Percentiles rank a stretch among this genome's conserved stretches.
These are phyloP conservation scores for Cystobasidiopsis lactophilus DNA, from an alignment of 768 basidiomycete species.

Conservation along the genomic window DNA sequence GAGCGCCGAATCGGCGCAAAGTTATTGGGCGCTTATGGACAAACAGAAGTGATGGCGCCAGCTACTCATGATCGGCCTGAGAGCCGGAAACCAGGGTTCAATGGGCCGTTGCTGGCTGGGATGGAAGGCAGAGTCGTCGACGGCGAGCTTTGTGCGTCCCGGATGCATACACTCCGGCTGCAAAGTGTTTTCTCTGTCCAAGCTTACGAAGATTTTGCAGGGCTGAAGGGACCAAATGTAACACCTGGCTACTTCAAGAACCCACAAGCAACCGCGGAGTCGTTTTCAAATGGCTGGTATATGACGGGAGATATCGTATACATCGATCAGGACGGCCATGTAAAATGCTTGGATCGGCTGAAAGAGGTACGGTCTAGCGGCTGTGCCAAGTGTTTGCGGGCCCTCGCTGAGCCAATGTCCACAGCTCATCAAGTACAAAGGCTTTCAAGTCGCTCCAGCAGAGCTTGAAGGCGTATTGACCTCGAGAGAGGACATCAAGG, in stretches of 20 bases:
- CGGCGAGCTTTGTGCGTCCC: constrained; percentile 1
- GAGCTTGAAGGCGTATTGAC: neutral
- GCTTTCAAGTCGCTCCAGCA: neutral
- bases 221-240: constrained; percentile 35
- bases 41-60: neutral
- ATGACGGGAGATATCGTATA: constrained; percentile 4
- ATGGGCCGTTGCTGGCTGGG: neutral
- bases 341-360: neutral
- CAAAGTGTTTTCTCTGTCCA: constrained; percentile 9
- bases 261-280: constrained; percentile 1
- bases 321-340: constrained; percentile 1
- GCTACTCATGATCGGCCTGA: neutral
- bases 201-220: constrained; percentile 33
- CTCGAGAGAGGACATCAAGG: neutral
- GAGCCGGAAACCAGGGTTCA: neutral
- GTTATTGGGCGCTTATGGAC: neutral
- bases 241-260: constrained; percentile 24
- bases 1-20: neutral
- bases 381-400: neutral
- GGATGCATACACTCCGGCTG: neutral
- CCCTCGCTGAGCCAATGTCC: neutral
- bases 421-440: constrained; percentile 2
- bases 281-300: constrained; percentile 2
- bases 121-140: neutral
- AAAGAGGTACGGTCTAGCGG: constrained; percentile 2